Base-by-base conservation (phyloP, 1,139 yeast species). In the Yamadazyma atlantica region DNA sequence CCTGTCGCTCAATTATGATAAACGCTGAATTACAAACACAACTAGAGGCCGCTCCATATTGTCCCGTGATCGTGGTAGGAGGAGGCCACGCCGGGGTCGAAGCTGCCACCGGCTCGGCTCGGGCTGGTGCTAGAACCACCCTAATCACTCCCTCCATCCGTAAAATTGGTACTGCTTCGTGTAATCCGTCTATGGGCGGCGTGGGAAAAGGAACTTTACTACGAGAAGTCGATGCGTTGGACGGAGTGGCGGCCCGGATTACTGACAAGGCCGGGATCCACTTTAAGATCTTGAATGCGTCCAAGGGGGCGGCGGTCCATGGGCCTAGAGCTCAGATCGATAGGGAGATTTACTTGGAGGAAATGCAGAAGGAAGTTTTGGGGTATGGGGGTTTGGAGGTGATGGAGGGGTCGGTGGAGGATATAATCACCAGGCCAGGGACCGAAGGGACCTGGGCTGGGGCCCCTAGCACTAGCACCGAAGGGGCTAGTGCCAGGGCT, bases 31-130 rank as follows among this genome's bases (percentile, higher is more conserved):
- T 78, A 6, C 53, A 54, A 28, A 37, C 34, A 2, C 54, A 56
- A 13, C 56, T 78, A 13, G 41, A 46, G 1, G 46, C 47, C 3
- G 54, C 71, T n/a, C 62, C 66, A 4, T 55, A 58, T 22, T 66
- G 69, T 38, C 90, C 92, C 1, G 96, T 90, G 0, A 74, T 92
- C 1, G 92, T 94, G 3, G 80, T 94, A 17, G 99, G 99, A 3
- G 99, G 96, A 9, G 99, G 99, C 0, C 99, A 94, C 64, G 98
- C 98, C 27, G 99, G 99, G 3, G 85, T 96, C 51, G 99, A 94
- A 60, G 98, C 99, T 0, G 94, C 96, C 2, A 75, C 97, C 0
- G 98, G 94, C 0, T 73, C 96, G 0, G 96, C 97, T 1, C 70
- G 98, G 44, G 59, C 86, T 1, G 97, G 97, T 0, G 75, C 85